Percentiles rank a stretch among this genome's conserved stretches.
These are phyloP conservation scores for Rhodomyrtus psidioides DNA, from an alignment of 441 rosid genomes.

Conservation along the genomic window DNA sequence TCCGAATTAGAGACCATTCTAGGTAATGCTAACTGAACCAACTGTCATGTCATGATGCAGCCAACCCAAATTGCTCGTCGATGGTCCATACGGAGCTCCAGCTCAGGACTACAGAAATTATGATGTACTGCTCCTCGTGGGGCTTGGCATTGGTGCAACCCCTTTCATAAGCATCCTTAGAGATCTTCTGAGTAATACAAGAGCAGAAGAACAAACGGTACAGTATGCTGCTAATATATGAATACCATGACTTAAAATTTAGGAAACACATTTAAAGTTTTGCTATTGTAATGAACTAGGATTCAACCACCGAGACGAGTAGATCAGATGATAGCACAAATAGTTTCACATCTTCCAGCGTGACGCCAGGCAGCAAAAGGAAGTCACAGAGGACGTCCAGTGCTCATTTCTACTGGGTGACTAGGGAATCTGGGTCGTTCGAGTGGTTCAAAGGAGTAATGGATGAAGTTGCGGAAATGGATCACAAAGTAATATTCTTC, in stretches of 20 bases:
- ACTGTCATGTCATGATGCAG: conserved; percentile 30
- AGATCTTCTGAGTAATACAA: conserved; percentile 71
- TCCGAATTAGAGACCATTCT: not conserved
- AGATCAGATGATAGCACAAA: conserved; percentile 63
- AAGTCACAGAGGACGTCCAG: conserved; percentile 39
- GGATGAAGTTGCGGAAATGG: conserved; percentile 93
- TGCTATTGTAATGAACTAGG: conserved; percentile 19
- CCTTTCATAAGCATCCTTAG: conserved; percentile 91
- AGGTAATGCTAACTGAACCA: not conserved
- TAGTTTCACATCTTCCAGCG: conserved; percentile 58
- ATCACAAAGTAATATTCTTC: conserved; percentile 46
- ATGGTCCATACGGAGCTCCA: conserved; percentile 98
- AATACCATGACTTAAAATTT: not conserved
- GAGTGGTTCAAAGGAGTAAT: conserved; percentile 98
- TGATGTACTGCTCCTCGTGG: conserved; percentile 90
- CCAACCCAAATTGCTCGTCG: conserved; percentile 66
- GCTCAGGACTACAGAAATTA: conserved; percentile 91
- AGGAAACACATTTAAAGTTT: not conserved
- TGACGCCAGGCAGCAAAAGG: conserved; percentile 46
- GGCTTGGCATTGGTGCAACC: conserved; percentile 96
- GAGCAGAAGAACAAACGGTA: conserved; percentile 68
- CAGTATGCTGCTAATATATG: not conserved
- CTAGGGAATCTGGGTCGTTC: conserved; percentile 84
- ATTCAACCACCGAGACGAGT: conserved; percentile 51
- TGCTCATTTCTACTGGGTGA: conserved; percentile 96